Evolutionary conservation across 495 filamentous ascomycete species (phyloP).

Genomic region (Lindgomyces ingoldianus): DNA sequence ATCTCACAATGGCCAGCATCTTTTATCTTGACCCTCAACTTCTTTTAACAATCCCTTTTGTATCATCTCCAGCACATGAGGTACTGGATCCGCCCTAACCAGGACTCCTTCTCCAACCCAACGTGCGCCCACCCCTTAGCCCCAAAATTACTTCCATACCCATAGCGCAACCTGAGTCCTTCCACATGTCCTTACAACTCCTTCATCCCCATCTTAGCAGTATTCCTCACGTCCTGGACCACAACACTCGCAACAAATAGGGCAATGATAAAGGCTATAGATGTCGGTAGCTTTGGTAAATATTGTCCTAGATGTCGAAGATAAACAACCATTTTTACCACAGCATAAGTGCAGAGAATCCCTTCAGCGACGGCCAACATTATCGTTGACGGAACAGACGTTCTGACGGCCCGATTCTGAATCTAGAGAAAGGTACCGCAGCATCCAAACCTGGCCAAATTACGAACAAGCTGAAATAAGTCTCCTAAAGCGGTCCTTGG

Average conservation of each 20-base stretch:
- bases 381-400: slow-evolving; percentile 44
- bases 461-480: slow-evolving; percentile 45
- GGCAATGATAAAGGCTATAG: slow-evolving; percentile 46
- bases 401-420: slow-evolving; percentile 12
- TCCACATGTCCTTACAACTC: slow-evolving; percentile 9
- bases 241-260: slow-evolving; percentile 29
- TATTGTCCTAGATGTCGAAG: slow-evolving; percentile 36
- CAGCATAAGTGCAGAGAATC: slow-evolving; percentile 43
- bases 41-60: background rate
- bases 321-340: slow-evolving; percentile 46
- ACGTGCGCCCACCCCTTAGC: slow-evolving; percentile 48
- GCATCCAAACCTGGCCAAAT: slow-evolving; percentile 41
- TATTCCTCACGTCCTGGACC: slow-evolving; percentile 20
- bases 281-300: slow-evolving; percentile 48
- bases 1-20: too few relatives aligned
- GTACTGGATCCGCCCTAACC: too few relatives aligned
- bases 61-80: slow-evolving; percentile 1
- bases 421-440: slow-evolving; percentile 2
- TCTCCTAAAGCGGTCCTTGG: slow-evolving; percentile 22
- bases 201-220: slow-evolving; percentile 6
- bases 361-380: slow-evolving; percentile 43
- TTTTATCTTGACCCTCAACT: too few relatives aligned
- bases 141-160: slow-evolving; percentile 49
- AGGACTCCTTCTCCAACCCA: slow-evolving; percentile 52
- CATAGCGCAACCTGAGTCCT: slow-evolving; percentile 38